Base-by-base conservation (phyloP, 2,329 filamentous ascomycete genomes). In the Sclerotinia nivalis region DNA sequence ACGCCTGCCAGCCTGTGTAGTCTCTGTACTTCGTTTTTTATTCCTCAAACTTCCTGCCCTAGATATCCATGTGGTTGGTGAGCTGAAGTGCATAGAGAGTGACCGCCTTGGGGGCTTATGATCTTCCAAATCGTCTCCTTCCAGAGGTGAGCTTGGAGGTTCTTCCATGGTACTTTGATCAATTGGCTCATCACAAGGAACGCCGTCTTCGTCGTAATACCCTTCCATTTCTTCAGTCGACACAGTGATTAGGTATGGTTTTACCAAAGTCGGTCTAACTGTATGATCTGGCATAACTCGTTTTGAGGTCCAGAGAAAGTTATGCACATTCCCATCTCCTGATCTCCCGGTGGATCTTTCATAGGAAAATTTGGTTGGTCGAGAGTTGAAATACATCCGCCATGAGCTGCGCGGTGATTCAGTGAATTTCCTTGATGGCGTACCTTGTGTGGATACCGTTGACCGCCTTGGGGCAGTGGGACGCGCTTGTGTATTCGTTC, bases 41-140 rank as follows among this genome's bases (percentile, higher is more conserved):
- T 84, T 84, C 62, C 86, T 84, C 67, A 89, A 76, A 78, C 87
- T 89, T 68, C 86, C 84, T 12, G 84, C 82, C 76, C 81, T 85
- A 47, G 85, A 80, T 72, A 88, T 85, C 86, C 87, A 89, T 64
- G 80, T 84, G 64, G 80, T 82, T 22, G 87, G 83, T 1, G 87
- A 86, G 71, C 82, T 82, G 71, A 90, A 87, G 68, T 88, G 86
- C 82, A 87, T 85, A 22, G 88, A 89, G 37, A 87, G 80, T 22
- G 88, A 88, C 70, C 85, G 83, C 68, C 82, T 83, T 18, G 84
- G 80, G 65, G 78, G 81, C 74, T 82, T 84, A 10, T 82, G 81
- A 34, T 75, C 75, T 31, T 69, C 72, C 10, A 74, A 37, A 52
- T 66, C 49, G 20, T 60, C 68, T 45, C 61, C 62, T 31, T 47